A percentile compares a stretch with the other conserved stretches of the same genome.
Conservation (phyloP, 371 early-diverging fungal species). For the Quaeritorhiza haematococci region DNA sequence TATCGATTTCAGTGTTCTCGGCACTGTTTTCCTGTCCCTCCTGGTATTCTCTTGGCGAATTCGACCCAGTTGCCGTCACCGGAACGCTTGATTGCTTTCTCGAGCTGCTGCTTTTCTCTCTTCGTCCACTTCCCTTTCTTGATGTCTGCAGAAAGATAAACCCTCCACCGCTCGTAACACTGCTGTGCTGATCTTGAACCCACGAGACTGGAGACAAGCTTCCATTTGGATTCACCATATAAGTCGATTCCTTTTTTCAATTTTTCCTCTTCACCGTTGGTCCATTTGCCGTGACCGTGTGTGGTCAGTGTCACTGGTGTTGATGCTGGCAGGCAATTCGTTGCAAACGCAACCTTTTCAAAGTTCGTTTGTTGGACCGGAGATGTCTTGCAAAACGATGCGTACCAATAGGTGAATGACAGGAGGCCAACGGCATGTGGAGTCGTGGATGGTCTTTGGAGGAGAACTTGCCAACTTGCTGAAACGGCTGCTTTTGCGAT, state of each 20-base stretch:
- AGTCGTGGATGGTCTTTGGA: too few relatives aligned
- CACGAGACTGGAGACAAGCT: neutral
- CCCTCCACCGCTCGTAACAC: neutral
- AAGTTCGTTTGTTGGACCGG: too few relatives aligned
- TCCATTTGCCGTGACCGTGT: neutral
- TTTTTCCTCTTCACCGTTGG: neutral
- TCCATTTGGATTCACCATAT: neutral
- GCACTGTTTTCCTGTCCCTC: neutral
- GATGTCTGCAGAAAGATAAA: neutral
- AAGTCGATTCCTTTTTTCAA: neutral
- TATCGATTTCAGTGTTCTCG: neutral
- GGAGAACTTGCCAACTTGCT: too few relatives aligned
- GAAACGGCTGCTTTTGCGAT: too few relatives aligned
- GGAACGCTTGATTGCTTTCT: neutral
- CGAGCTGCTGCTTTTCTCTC: neutral
- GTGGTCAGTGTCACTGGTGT: neutral
- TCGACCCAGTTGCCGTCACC: neutral
- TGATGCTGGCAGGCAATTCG: too few relatives aligned
- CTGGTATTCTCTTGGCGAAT: neutral
- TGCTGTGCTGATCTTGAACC: neutral
- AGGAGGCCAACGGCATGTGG: too few relatives aligned
- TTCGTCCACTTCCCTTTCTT: neutral
- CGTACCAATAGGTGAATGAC: too few relatives aligned
- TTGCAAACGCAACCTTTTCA: too few relatives aligned
- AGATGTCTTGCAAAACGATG: too few relatives aligned